Conservation (phyloP, 371 early-diverging fungal species). For the Rozella allomycis region DNA sequence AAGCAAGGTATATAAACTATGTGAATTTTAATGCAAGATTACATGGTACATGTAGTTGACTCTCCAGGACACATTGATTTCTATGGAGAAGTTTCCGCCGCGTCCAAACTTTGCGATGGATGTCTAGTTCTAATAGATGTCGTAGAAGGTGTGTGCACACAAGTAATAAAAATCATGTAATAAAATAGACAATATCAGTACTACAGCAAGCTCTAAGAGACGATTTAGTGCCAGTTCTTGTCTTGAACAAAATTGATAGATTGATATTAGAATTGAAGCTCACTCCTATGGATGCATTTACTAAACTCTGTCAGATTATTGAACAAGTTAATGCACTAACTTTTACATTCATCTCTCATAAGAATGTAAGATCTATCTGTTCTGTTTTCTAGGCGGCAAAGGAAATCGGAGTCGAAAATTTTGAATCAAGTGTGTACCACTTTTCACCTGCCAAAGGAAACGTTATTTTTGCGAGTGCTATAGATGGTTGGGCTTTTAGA, state of each 20-base stretch:
- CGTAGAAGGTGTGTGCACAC: slow-evolving; percentile 96
- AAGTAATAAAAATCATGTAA: slow-evolving; percentile 12
- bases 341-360: slow-evolving; percentile 74
- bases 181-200: slow-evolving; percentile 62
- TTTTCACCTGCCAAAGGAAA: slow-evolving; percentile 86
- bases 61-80: slow-evolving; percentile 99
- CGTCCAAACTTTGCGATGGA: slow-evolving; percentile 89
- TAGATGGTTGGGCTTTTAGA: slow-evolving; percentile 96
- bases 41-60: slow-evolving; percentile 90
- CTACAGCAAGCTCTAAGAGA: slow-evolving; percentile 81
- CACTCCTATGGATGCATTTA: slow-evolving; percentile 72
- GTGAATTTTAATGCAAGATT: slow-evolving; percentile 46
- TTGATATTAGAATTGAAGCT: slow-evolving; percentile 76
- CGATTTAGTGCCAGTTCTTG: slow-evolving; percentile 70
- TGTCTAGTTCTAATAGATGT: slow-evolving; percentile 93
- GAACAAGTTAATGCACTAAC: slow-evolving; percentile 89
- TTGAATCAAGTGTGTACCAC: no score
- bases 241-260: slow-evolving; percentile 97
- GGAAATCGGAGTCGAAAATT: no score
- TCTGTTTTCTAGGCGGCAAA: no score
- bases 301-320: slow-evolving; percentile 65
- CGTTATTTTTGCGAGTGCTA: slow-evolving; percentile 82
- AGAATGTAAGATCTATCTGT: no score
- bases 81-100: slow-evolving; percentile 85
- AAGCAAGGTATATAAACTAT: no score